Conservation (phyloP, 495 filamentous ascomycete genomes). For the Penicillium alfredii region DNA sequence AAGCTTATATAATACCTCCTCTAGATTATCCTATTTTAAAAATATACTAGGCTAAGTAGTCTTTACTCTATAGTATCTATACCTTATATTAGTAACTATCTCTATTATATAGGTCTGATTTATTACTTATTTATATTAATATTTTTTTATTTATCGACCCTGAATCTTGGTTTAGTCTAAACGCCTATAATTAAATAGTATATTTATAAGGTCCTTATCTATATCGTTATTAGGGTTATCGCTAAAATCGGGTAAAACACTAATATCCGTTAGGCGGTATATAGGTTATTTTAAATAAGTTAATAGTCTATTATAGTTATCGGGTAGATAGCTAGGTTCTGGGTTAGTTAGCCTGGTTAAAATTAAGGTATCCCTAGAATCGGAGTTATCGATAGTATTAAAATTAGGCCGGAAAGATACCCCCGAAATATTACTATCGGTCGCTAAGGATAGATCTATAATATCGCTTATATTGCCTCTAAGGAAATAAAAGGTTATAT, state of each 20-base stretch:
- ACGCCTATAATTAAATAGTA: conserved; percentile 21
- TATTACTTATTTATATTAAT: conserved; percentile 15
- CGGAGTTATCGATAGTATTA: conserved; percentile 4
- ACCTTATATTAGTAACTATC: conserved; percentile 1
- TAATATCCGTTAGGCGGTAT: background rate
- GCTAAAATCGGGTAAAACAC: conserved; percentile 8
- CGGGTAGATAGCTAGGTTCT: conserved; percentile 2
- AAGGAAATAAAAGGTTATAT: background rate
- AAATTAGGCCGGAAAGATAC: conserved; percentile 4
- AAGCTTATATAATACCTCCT: conserved; percentile 5
- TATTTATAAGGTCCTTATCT: conserved; percentile 14
- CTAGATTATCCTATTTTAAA: conserved; percentile 8
- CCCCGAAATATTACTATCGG: conserved; percentile 4
- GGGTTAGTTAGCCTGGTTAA: conserved; percentile 5
- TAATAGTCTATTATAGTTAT: background rate
- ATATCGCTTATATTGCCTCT: conserved; percentile 1
- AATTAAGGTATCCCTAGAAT: conserved; percentile 2
- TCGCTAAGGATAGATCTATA: conserved; percentile 3
- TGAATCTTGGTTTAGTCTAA: conserved; percentile 13
- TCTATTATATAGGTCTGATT: conserved; percentile 3
- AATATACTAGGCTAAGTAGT: conserved; percentile 4
- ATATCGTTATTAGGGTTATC: conserved; percentile 19
- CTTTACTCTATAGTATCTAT: conserved; percentile 10
- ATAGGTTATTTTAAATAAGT: background rate
- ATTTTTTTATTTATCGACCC: conserved; percentile 12